Base-by-base conservation (phyloP, 345 rosid species). In the Eucalyptus tenuipes region DNA sequence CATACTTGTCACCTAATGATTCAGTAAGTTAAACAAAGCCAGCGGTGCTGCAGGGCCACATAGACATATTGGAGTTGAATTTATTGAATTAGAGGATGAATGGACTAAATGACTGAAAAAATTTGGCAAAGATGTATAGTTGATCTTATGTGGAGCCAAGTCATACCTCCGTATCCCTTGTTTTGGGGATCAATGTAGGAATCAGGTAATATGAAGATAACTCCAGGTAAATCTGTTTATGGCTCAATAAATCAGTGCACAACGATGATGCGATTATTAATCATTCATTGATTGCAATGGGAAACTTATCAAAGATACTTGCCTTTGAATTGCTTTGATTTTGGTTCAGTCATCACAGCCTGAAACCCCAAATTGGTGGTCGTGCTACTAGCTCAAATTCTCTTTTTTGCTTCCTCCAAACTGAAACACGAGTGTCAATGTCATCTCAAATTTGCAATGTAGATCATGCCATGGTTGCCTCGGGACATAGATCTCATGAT, bases 391-490 rank as follows among this genome's bases (percentile, higher is more conserved):
- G 66, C 66, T 0, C 12, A 59, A 10, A 27, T 59, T 59, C 31
- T 59, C n/a, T 27, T 59, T 12, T 59, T 59, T 11, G 66, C 66
- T 59, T 59, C 66, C 31, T 59, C 31, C 2, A 27, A 59, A 59
- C 8, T 27, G 8, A 59, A 59, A 1, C 4, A 12, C 7, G 6
- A 59, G 31, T 12, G 7, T 25, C 31, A 59, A 27, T 27, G 16
- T 27, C 31, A 11, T 12, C 66, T 57, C 15, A 57, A 24, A 10
- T 8, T 55, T 55, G 61, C 61, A 9, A 3, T 22, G 61, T 55
- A 55, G 61, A 55, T 55, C 61, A 24, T 55, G 13, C 29, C 61
- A 55, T 24, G 57, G 25, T 91, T 95, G 96, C 87, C 96, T 93
- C 8, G 94, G 96, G 88, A 91, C 88, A 89, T 86, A 81, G 47